Base-by-base conservation (phyloP, 2,329 filamentous ascomycete species). In the Pseudopyricularia cyperi region DNA sequence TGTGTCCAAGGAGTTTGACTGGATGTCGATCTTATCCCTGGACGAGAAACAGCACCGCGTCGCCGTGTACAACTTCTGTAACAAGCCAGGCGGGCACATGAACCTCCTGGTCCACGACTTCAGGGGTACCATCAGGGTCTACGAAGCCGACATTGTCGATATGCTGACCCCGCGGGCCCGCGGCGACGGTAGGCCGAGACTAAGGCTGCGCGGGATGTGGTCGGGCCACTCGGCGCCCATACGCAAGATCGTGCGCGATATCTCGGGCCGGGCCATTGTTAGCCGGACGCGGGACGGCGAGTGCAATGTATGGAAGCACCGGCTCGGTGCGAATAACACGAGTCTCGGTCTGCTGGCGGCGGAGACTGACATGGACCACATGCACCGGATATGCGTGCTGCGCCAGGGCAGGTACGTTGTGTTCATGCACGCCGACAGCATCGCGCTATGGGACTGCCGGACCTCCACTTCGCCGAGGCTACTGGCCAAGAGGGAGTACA, bases 191-290 rank as follows among this genome's bases (percentile, higher is more conserved):
- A 72, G 76, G 44, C 70, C 69, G 42, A 80, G 87, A 1, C 68
- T 94, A 15, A 67, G 71, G 19, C 73, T 80, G 14, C 79, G 77
- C 55, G 77, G 80, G 2, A 76, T 82, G 1, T 94, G 89, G 87
- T 88, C 88, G 2, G 90, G 91, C 1, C 90, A 96, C 68, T 86
- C 85, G 15, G 77, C 77, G 15, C 75, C 87, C 0, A 81, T 96
- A 55, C 84, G 85, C 61, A 95, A 94, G 63, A 87, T 95, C 54
- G 84, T 94, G 46, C 83, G 89, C 55, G 94, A 90, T 60, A 86
- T 85, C 44, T 87, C 83, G 60, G 90, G 89, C 8, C 77, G 81
- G 56, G 85, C 88, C 4, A 72, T 95, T 44, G 81, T 95, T 32
- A 95, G 90, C 7, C 77, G 88, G 50, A 95, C 90, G 0, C 75